Evolutionary conservation across 2,329 filamentous ascomycete genomes (phyloP), one percentile per base, ranked within the genome.

Genomic region (Elsinoe arachidis): DNA sequence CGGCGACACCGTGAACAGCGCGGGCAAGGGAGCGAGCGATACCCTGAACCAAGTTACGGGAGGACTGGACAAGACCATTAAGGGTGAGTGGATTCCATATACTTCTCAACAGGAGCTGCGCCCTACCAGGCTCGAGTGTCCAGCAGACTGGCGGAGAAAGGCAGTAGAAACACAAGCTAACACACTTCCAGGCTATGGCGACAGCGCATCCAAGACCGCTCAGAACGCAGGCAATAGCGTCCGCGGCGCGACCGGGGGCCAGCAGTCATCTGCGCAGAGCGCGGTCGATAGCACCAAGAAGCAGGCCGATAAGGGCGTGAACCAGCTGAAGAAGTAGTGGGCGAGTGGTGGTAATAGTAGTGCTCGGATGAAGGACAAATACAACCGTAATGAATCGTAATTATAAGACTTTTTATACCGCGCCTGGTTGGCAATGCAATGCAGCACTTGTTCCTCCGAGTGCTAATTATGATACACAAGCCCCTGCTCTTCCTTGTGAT

Each of bases 1-100:
- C 12, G 64, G 67, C 53, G 66, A 67, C 55, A 70, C 69, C 19
- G 63, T 68, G 15, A 65, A 65, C 0, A 57, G 57, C 14, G 54
- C 44, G 1, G 59, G 59, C 21, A 61, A 61, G 35, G 60, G 60
- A 34, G 58, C 55, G 12, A 54, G 60, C 35, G 59, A 62, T 10
- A 60, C 61, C 1, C 46, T 60, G 14, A 23, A 21, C 19, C 49
- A 33, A 34, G 58, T 55, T 3, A 61, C 59, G n/a, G 58, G 59
- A 33, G 60, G 59, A 1, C 39, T 61, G 7, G 53, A 60, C 17
- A 58, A 60, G n/a, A 60, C 60, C n/a, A 56, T 58, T 17, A 62
- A 62, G 55, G 55, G 60, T 62, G 54, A 9, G 58, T 58, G 17
- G 9, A 30, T 9, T n/a, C n/a, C n/a, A n/a, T n/a, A n/a, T 15